These are phyloP conservation scores for Mucor piriformis DNA, from an alignment of 371 early-diverging fungal genomes.

Conservation along the genomic window DNA sequence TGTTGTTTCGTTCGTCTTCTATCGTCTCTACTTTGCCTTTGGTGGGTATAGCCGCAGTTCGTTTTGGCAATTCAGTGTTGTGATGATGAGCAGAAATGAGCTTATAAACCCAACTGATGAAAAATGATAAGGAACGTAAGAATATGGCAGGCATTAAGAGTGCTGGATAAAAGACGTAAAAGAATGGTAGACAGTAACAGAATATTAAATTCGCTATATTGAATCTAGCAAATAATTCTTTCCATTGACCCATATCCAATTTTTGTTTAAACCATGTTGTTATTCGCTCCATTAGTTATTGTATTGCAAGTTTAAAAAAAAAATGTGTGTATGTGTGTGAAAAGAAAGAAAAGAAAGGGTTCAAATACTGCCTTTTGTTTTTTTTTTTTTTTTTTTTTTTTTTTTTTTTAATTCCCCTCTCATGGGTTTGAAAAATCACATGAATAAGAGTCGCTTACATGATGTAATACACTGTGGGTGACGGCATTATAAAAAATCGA, in stretches of 20 bases:
- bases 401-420: background rate
- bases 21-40: conserved; percentile 8
- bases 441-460: background rate
- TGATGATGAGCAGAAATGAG: conserved; percentile 39
- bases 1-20: conserved; percentile 44
- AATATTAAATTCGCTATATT: conserved; percentile 51
- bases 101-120: conserved; percentile 40
- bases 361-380: background rate
- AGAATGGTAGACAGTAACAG: conserved; percentile 52
- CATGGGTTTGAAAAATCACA: conserved; percentile 1
- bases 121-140: conserved; percentile 41
- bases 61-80: conserved; percentile 11
- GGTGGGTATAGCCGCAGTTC: no score
- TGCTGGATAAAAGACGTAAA: conserved; percentile 52
- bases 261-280: conserved; percentile 1
- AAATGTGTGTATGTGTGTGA: background rate
- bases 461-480: background rate
- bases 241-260: conserved; percentile 5
- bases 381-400: background rate
- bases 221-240: conserved; percentile 42
- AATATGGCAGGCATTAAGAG: conserved; percentile 53
- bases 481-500: background rate
- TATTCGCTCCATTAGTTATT: background rate
- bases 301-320: background rate
- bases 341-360: background rate